Base-by-base conservation (phyloP, 129 eudicot genomes). In the Helianthus tuberosus region DNA sequence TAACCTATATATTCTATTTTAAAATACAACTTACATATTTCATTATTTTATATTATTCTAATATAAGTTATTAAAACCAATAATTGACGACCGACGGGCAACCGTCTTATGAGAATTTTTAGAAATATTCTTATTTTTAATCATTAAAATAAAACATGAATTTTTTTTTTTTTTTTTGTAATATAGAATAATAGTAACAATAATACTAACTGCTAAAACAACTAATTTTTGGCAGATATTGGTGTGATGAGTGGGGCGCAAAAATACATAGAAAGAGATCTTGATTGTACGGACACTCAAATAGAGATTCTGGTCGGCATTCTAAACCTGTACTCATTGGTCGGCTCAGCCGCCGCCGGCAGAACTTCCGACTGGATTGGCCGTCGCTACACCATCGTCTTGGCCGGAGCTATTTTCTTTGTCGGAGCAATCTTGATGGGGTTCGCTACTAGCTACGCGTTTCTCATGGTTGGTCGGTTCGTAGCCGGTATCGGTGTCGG, bases 171-270 rank as follows among this genome's bases (percentile, higher is more conserved):
- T 20, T 20, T 2, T 32, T 32, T 32, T 32, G 36, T 32, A 20
- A 32, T 2, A 32, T 32, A 32, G 36, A 32, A 3, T 32, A 32
- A 32, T 32, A 32, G 0, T 3, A 32, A 53, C 38, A 68, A 68
- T 55, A 67, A 39, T 68, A 54, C 51, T 50, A 53, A 17, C 59
- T 43, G 17, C 46, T 20, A 20, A 20, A 20, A 20, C 23, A 20
- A 20, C 23, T 20, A 20, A 17, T 62, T 63, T 55, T 20, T 76
- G 52, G 23, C 86, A 89, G 96, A 89, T 72, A 86, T 86, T 65
- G 91, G 96, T 66, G 96, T 86, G 75, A 89, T 89, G 91, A 89
- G 96, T 76, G 96, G 96, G 53, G 96, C 89, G 8, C 75, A 75
- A 66, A 74, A 83, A 70, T 88, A 55, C 82, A 88, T 88, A 64